Base-by-base conservation (phyloP, 352 stramenopile genomes). In the Pythium rhizo-oryzae region DNA sequence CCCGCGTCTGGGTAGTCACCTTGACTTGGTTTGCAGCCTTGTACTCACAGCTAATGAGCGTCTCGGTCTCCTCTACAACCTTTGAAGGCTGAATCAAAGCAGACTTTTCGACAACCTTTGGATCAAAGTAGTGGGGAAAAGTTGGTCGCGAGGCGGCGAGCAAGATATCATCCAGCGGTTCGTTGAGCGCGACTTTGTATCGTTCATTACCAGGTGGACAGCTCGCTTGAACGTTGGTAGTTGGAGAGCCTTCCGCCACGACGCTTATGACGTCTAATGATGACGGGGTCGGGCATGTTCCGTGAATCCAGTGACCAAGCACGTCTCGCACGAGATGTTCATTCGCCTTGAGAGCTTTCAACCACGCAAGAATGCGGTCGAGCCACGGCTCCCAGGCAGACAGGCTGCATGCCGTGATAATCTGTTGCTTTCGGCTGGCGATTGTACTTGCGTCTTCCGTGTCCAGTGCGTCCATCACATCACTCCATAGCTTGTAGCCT, bases 281-380 rank as follows among this genome's bases (percentile, higher is more conserved):
- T 0, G 71, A 89, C 1, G 75, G 66, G 0, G 74, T 90, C 2
- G 75, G 69, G 28, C 85, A 93, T 1, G 77, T 73, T 8, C 80
- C 80, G 39, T 89, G 67, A 21, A 90, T 35, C 85, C 85, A 93
- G 57, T 92, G 83, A 0, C 85, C 80, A 0, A 90, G 55, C 7
- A 92, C 80, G 28, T 93, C 83, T 6, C 82, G 79, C 7, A 79
- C 23, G 1, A 90, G 39, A 21, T 91, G 66, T 15, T 92, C 85
- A 24, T 84, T 89, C 0, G 16, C 52, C 18, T 65, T 73, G 83
- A 82, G 92, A n/a, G 58, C 59, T 2, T 72, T 50, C 0, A 93
- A 65, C 85, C 85, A 93, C 39, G 79, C 61, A 15, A 81, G 58
- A 0, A 92, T 73, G 37, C 59, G 63, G 24, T 89, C 78, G 62